phyloP scores from a whole-genome alignment of 768 basidiomycete species.

The Pilatotrama ljubarskyi region DNA sequence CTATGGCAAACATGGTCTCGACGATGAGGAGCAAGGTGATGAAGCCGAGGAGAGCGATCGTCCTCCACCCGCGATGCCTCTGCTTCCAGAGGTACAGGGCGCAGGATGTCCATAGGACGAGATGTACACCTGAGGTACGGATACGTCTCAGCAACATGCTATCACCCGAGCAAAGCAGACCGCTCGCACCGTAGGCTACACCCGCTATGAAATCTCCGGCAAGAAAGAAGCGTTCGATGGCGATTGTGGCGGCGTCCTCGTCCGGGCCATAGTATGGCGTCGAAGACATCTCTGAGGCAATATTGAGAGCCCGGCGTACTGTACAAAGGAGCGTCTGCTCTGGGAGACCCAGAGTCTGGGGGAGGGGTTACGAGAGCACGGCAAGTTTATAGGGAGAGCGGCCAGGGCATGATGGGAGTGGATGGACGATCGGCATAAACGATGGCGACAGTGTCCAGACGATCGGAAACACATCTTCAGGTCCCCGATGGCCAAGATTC shows the following conservation, averaged over 20 bases:
- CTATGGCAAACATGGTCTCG: constrained; percentile 40
- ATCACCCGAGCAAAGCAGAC: neutral
- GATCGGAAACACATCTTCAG: neutral
- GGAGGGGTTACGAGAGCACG: neutral
- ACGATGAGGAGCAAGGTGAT: constrained; percentile 39
- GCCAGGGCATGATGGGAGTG: neutral
- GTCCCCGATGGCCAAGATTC: neutral
- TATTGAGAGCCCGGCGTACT: neutral
- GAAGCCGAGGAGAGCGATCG: constrained; percentile 39
- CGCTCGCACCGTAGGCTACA: constrained; percentile 38
- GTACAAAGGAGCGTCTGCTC: constrained; percentile 7
- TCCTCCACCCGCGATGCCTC: constrained; percentile 31
- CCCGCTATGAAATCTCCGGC: constrained; percentile 44
- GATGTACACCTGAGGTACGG: constrained; percentile 35
- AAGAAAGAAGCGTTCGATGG: constrained; percentile 41
- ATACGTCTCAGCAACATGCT: neutral
- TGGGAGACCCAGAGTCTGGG: constrained; percentile 2
- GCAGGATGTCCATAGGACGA: constrained; percentile 40
- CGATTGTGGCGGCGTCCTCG: constrained; percentile 35
- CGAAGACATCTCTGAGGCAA: neutral
- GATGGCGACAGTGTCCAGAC: neutral
- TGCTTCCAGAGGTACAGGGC: constrained; percentile 40
- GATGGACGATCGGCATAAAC: neutral
- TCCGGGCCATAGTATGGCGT: constrained; percentile 35
- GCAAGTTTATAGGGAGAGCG: neutral